Base-by-base conservation (phyloP, 208 protist species). In the Phytomonas francai region DNA sequence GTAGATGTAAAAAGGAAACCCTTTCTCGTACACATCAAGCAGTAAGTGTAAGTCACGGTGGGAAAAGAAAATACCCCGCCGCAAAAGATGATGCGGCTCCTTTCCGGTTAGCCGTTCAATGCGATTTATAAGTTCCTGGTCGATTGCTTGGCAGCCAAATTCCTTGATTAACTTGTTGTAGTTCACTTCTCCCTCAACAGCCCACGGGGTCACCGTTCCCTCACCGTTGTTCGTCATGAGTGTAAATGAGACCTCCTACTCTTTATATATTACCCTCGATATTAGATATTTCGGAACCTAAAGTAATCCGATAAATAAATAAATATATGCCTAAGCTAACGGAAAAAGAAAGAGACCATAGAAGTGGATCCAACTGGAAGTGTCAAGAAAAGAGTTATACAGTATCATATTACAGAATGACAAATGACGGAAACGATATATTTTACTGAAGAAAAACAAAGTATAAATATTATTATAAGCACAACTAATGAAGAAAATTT, bases 1-100 rank as follows among this genome's bases (percentile, higher is more conserved):
- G 89, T 99, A 99, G 19, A 99, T 83, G 79, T 99, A 99, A 66
- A 99, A 99, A 0, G 97, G 94, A 73, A 98, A 72, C 1, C 95
- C 96, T 56, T 79, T 74, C 87, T 99, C 98, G 66, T 98, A 97
- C 42, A 88, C 68, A 81, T 99, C 96, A 12, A 99, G 86, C 31
- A 99, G 78, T n/a, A 88, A 65, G 45, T 98, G 79, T 45, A 99
- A 80, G 73, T 99, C 98, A 65, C 98, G 84, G 78, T 99, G 98
- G 9, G 98, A 99, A 74, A 99, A 99, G 74, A 99, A 99, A 56
- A 99, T 94, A 59, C 94, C 94, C 2, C 94, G 88, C 19, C 94
- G 88, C 11, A 97, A 77, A 68, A 94, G 96, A 63, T 84, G 89
- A 67, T 97, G 94, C 0, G 92, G 82, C 65, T 87, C 77, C 73